Percentiles rank a stretch among this genome's conserved stretches.
Evolutionary conservation across 495 filamentous ascomycete species (phyloP).

Genomic region (Trichoderma parareesei): DNA sequence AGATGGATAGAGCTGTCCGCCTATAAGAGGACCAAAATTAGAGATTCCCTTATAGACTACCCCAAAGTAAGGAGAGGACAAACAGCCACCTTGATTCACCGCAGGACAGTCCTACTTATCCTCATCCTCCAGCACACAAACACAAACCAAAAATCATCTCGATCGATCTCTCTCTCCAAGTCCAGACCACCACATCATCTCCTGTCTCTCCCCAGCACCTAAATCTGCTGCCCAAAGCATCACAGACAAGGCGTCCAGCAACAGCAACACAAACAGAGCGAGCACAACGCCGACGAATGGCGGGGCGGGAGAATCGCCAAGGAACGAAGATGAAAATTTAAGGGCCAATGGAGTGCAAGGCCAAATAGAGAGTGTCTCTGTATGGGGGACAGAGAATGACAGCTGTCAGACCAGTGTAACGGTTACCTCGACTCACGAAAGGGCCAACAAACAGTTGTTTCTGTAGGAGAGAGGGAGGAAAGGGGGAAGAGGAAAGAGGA

Average conservation of each 20-base stretch:
- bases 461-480: not conserved
- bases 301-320: too few species aligned
- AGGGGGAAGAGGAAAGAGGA: not conserved
- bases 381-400: not conserved
- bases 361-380: not conserved
- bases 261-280: too few species aligned
- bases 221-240: not conserved
- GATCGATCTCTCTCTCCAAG: not conserved
- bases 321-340: not conserved
- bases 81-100: too few species aligned
- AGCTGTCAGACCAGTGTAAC: constrained; percentile 2
- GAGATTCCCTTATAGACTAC: too few species aligned
- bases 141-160: not conserved
- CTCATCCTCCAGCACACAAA: too few species aligned
- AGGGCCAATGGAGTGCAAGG: not conserved
- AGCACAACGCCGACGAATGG: too few species aligned
- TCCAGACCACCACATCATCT: not conserved
- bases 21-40: not conserved
- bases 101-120: too few species aligned
- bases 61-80: too few species aligned
- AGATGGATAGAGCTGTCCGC: too few species aligned
- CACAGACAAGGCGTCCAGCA: not conserved
- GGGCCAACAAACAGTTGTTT: not conserved
- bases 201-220: not conserved
- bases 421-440: not conserved